phyloP scores from a whole-genome alignment of 2,329 filamentous ascomycete species.

The Hirsutella rhossiliensis region DNA sequence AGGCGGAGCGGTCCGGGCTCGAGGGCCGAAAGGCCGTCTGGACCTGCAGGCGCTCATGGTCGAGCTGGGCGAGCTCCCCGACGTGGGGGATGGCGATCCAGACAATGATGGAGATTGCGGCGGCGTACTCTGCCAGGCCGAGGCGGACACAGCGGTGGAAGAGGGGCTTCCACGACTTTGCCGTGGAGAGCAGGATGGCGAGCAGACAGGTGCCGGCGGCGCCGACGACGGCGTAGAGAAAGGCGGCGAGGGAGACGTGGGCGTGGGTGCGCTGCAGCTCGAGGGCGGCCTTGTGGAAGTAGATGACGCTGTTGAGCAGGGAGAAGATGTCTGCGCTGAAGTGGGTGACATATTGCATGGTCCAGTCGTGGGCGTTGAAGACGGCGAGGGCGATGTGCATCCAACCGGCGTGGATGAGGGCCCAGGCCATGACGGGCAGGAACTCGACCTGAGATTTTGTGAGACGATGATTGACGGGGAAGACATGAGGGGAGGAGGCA shows the following conservation, averaged over 20 bases:
- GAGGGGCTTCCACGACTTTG: conserved; percentile 47
- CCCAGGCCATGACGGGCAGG: conserved; percentile 57
- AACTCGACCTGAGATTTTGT: conserved; percentile 36
- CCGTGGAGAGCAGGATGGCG: conserved; percentile 48
- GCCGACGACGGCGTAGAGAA: conserved; percentile 53
- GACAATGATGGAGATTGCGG: conserved; percentile 53
- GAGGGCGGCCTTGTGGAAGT: conserved; percentile 55
- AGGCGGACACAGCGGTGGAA: conserved; percentile 51
- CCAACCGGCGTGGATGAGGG: conserved; percentile 53
- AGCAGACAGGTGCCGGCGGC: conserved; percentile 51
- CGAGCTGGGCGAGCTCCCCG: conserved; percentile 44
- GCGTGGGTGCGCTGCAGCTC: conserved; percentile 48
- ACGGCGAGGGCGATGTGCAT: conserved; percentile 52
- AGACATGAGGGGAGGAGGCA: background rate
- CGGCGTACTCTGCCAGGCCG: conserved; percentile 50
- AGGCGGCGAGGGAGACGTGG: conserved; percentile 45
- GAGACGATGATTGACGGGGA: background rate
- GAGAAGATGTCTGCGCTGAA: conserved; percentile 58
- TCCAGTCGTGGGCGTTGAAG: conserved; percentile 58
- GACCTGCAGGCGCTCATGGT: conserved; percentile 46
- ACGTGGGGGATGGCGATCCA: conserved; percentile 52
- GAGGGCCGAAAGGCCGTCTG: conserved; percentile 45
- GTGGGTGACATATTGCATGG: conserved; percentile 57
- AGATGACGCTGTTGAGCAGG: conserved; percentile 54
- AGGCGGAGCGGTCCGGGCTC: conserved; percentile 37